Base-by-base conservation (phyloP, 345 rosid species). In the Camelina hispida region DNA sequence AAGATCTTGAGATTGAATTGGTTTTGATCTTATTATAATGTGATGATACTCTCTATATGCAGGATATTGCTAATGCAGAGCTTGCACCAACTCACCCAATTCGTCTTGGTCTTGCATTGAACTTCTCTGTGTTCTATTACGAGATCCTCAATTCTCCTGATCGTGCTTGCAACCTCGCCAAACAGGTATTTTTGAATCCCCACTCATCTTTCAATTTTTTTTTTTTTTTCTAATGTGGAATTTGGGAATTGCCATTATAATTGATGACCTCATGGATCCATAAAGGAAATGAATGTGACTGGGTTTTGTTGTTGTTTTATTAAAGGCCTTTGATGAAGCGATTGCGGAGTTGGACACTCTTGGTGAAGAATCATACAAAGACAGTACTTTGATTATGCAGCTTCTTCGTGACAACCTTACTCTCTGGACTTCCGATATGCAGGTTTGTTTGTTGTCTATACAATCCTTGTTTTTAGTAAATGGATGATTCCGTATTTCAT, bases 321-420 rank as follows among this genome's bases (percentile, higher is more conserved):
- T 17, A 37, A 5, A 95, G 97, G 97, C 97, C 42, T 91, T 95
- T 61, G 99, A 95, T 57, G 99, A 95, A 66, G 97, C 99, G 11
- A 95, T 92, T 67, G 99, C 97, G 12, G 97, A 95, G 81, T 80
- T 95, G 81, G 99, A 95, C 76, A 92, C 97, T 2, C 81, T 95
- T 1, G 99, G 99, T 16, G 99, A 95, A 81, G 99, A 95, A 73
- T 95, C 99, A 4, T 95, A 95, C 89, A 95, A 92, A 82, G 99
- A 95, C 66, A 95, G 93, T 85, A 92, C 97, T 61, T 83, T 94
- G 86, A 94, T 94, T 83, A 95, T 90, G 99, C 99, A 95, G 84
- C 98, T 94, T 67, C 97, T 94, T 30, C 97, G 97, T 9, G 99
- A 94, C 76, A 94, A 94, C 68, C 99, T 94, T 81, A 94, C 99